Evolutionary conservation across 106 monocot genomes (phyloP), one percentile per base, ranked within the genome.

Genomic region (Allium sativum): DNA sequence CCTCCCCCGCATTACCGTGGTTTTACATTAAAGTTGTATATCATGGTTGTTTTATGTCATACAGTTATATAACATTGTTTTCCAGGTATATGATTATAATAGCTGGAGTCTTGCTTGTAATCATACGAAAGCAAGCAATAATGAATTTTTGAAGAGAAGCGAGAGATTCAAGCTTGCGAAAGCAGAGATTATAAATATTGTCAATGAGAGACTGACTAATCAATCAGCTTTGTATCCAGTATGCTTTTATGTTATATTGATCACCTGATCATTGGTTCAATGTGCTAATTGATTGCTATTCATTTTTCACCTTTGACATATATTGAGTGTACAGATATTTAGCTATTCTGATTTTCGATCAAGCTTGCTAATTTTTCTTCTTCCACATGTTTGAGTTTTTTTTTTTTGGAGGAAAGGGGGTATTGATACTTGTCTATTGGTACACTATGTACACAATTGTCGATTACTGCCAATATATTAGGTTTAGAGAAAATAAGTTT

Each of bases 21-120:
- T 31, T 31, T 31, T 31, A 31, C 31, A 31, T 2, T 3, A 5
- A 31, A 31, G 31, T 31, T 31, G 31, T 31, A 31, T 31, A 3
- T 31, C 31, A 31, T 31, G 2, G 1, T 31, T 31, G 31, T 5
- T 31, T 31, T 31, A 31, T 31, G 31, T 31, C 5, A 20, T 40
- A 9, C 9, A 40, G 13, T 13, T 59, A 21, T 12, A 13, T 57
- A 11, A n/a, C 9, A 45, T 12, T 45, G 58, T 51, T 8, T 13
- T 31, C 11, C 55, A 86, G 91, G 93, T 93, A 10, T 93, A 76
- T 72, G 89, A 83, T 46, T 86, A 86, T 67, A 76, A 89, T 64
- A 40, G 69, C 6, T 52, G 76, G 19, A 77, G 68, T 50, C 64
- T 89, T 48, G 80, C 89, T 62, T 89, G 80, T 44, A 79, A 66